These are phyloP conservation scores for Phellinidium pouzarii DNA, from an alignment of 1,284 basidiomycete species.

Conservation along the genomic window DNA sequence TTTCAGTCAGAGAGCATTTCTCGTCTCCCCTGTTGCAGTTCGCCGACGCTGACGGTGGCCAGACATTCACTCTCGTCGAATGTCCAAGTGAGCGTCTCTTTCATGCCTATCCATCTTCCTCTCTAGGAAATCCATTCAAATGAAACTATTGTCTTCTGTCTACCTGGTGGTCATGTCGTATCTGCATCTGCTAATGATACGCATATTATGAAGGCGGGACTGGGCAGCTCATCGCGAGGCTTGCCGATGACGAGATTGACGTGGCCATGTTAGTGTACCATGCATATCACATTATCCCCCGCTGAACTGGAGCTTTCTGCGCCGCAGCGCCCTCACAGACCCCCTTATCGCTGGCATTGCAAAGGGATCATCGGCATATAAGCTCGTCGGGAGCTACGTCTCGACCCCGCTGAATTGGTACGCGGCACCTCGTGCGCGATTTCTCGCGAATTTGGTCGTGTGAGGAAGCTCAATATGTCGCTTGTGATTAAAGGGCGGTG, in stretches of 20 bases:
- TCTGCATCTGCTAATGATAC: background rate
- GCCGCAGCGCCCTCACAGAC: slow-evolving; percentile 81
- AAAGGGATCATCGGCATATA: slow-evolving; percentile 80
- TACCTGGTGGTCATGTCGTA: background rate
- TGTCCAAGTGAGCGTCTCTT: slow-evolving; percentile 65
- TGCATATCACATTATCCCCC: background rate
- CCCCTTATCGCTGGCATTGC: slow-evolving; percentile 91
- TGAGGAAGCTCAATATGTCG: background rate
- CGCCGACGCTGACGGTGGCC: slow-evolving; percentile 53
- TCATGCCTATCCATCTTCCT: too few species aligned
- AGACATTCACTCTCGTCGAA: slow-evolving; percentile 79
- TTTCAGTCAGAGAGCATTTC: slow-evolving; percentile 82
- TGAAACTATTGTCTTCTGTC: background rate
- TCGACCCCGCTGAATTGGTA: slow-evolving; percentile 83
- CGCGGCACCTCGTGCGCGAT: slow-evolving; percentile 16
- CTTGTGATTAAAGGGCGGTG: slow-evolving; percentile 63
- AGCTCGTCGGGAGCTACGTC: slow-evolving; percentile 91
- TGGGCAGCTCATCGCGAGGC: slow-evolving; percentile 80
- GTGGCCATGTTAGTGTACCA: slow-evolving; percentile 64
- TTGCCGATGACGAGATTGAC: slow-evolving; percentile 84
- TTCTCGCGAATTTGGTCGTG: background rate
- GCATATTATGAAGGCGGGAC: slow-evolving; percentile 60
- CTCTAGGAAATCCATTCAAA: too few species aligned
- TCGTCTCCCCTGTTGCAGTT: slow-evolving; percentile 83
- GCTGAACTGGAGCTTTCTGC: background rate